Evolutionary conservation across 2,329 filamentous ascomycete species (phyloP), one percentile per base, ranked within the genome.

Genomic region (Exutisphaerella laricina): DNA sequence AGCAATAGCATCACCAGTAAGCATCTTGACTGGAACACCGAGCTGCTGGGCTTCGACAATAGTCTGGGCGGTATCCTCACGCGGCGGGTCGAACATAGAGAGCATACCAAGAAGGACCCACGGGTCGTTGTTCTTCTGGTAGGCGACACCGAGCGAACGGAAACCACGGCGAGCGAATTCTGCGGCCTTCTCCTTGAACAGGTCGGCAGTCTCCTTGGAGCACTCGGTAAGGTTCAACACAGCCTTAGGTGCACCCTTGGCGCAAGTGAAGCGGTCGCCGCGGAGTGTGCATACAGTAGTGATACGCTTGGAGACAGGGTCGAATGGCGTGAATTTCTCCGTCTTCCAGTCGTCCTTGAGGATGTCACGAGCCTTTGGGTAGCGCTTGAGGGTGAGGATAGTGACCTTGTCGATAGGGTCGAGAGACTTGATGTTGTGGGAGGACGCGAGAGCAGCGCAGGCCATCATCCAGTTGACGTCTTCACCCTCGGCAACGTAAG

Each of bases 401-500:
- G 81, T 87, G 58, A 87, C 79, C 71, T 87, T 87, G 71, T 87
- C 83, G 58, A 87, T 87, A 48, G 83, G 83, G 62, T 87, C 84
- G 50, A 87, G 76, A 49, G 82, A 84, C 70, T 84, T 84, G 69
- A 85, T 74, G 70, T 86, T 87, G 73, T 87, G 83, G 50, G 83
- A 86, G 39, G 82, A 86, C 45, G 83, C 84, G 43, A 87, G 77
- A 48, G 83, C 83, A 47, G 84, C 83, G 48, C 85, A 83, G 52
- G 83, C 82, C 83, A 87, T 86, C 82, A 87, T 86, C 82, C 82
- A 87, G 72, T 87, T 84, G 65, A 86, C 79, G 66, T 86, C 82
- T 61, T 85, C 78, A 57, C 83, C 84, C 66, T 86, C 83, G 48
- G 81, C 78, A 46, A 86, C 82, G 67, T 82, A 87, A 14, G 84